These are phyloP conservation scores for Wallacemonas collosoma DNA, from an alignment of 208 protist genomes.

Conservation along the genomic window DNA sequence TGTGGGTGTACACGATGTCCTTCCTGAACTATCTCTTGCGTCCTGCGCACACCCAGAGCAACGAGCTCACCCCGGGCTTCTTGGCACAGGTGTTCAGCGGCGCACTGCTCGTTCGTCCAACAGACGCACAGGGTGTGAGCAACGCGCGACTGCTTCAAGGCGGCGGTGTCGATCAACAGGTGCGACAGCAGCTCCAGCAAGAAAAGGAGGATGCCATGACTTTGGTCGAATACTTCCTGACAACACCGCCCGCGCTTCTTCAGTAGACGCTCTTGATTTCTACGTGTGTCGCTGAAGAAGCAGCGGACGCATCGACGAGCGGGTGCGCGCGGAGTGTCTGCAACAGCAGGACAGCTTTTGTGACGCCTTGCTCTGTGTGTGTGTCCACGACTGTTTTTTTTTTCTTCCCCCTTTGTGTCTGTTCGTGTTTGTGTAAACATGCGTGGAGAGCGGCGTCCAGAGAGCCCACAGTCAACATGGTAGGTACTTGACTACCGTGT, in stretches of 20 bases:
- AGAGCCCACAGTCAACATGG: no score
- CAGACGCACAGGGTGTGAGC: slow-evolving; percentile 25
- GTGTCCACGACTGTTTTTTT: no score
- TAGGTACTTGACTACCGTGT: no score
- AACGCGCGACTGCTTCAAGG: slow-evolving; percentile 39
- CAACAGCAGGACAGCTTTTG: no score
- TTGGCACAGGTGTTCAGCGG: slow-evolving; percentile 70
- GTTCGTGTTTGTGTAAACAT: no score
- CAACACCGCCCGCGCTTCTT: slow-evolving; percentile 52
- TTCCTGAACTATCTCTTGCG: slow-evolving; percentile 87
- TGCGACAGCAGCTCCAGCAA: slow-evolving; percentile 68
- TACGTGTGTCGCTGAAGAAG: no score
- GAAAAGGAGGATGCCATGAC: slow-evolving; percentile 68
- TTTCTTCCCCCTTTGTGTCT: no score
- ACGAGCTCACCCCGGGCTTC: slow-evolving; percentile 59
- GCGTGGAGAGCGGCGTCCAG: no score
- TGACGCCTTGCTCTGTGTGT: no score
- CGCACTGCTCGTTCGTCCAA: slow-evolving; percentile 60
- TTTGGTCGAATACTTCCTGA: slow-evolving; percentile 79
- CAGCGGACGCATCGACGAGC: no score
- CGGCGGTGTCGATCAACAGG: slow-evolving; percentile 53
- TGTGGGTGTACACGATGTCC: slow-evolving; percentile 81
- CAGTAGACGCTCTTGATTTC: slow-evolving; percentile 5
- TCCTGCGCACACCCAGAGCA: slow-evolving; percentile 52
- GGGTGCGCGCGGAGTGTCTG: no score